Evolutionary conservation across 1,284 basidiomycete genomes (phyloP).

Genomic region (Pseudozyma sp.): DNA sequence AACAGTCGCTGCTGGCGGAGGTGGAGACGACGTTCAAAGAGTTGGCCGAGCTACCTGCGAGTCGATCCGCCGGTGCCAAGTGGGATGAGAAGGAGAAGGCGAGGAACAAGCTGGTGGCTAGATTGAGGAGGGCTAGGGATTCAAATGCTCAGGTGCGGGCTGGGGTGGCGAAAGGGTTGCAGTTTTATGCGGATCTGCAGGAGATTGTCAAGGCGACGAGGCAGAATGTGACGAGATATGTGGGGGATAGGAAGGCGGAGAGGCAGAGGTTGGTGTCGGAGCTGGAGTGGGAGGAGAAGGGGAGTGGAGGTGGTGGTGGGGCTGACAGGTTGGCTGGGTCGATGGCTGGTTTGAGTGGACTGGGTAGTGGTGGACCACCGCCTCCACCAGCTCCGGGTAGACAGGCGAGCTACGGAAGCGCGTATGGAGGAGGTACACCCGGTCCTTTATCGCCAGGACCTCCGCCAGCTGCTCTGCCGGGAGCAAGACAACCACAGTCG

Average conservation of each 20-base stretch:
- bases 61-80: slow-evolving; percentile 76
- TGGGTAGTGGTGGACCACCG: slow-evolving; percentile 18
- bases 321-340: slow-evolving; percentile 12
- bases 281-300: slow-evolving; percentile 78
- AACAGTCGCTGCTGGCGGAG: slow-evolving; percentile 75
- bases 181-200: slow-evolving; percentile 87
- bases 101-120: slow-evolving; percentile 78
- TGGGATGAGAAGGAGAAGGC: slow-evolving; percentile 80
- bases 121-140: slow-evolving; percentile 81
- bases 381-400: slow-evolving; percentile 29
- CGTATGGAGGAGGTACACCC: slow-evolving; percentile 13
- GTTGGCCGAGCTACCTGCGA: slow-evolving; percentile 33
- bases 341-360: slow-evolving; percentile 31
- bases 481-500: slow-evolving; percentile 8
- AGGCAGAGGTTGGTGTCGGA: slow-evolving; percentile 78
- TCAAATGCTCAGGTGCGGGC: slow-evolving; percentile 86
- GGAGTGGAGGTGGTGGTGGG: slow-evolving; percentile 59
- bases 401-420: slow-evolving; percentile 40
- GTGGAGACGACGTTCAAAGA: slow-evolving; percentile 43
- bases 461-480: slow-evolving; percentile 29
- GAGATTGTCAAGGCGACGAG: slow-evolving; percentile 76
- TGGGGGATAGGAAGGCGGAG: slow-evolving; percentile 77
- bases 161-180: slow-evolving; percentile 85
- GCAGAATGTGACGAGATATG: slow-evolving; percentile 76
- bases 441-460: slow-evolving; percentile 1